These are phyloP conservation scores for Bremia lactucae DNA, from an alignment of 352 stramenopile genomes.

Conservation along the genomic window DNA sequence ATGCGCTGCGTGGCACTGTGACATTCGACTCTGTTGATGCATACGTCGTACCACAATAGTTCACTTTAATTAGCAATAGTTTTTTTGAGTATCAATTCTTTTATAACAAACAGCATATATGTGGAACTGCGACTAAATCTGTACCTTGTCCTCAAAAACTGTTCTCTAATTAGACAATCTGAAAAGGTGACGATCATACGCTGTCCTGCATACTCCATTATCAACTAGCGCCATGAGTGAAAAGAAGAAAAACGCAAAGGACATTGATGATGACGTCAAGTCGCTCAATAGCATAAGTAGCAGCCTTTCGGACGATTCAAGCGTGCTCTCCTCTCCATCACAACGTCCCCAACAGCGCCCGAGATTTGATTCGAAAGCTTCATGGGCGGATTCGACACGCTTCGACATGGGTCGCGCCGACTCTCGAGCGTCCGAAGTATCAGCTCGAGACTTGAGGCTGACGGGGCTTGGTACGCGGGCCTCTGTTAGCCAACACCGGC, in stretches of 20 bases:
- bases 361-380: slow-evolving; percentile 75
- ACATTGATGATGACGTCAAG: slow-evolving; percentile 2
- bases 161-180: too few species aligned
- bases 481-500: slow-evolving; percentile 22
- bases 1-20: too few species aligned
- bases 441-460: slow-evolving; percentile 49
- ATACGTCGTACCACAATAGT: too few species aligned
- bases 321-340: slow-evolving; percentile 40
- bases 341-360: slow-evolving; percentile 31
- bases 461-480: slow-evolving; percentile 29
- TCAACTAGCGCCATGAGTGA: neutral
- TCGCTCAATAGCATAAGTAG: slow-evolving; percentile 16
- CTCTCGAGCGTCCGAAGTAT: slow-evolving; percentile 69
- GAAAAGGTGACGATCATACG: slow-evolving; percentile 34
- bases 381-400: slow-evolving; percentile 77
- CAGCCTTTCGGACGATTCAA: slow-evolving; percentile 49
- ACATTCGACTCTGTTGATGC: too few species aligned
- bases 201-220: slow-evolving; percentile 19
- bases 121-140: too few species aligned
- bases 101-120: too few species aligned
- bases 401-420: slow-evolving; percentile 79
- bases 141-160: too few species aligned
- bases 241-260: slow-evolving; percentile 13
- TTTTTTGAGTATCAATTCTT: too few species aligned
- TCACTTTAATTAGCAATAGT: too few species aligned